Percentiles rank a stretch among this genome's conserved stretches.
Conservation (phyloP, 805 yeast genomes). For the Teunomyces atbi region DNA sequence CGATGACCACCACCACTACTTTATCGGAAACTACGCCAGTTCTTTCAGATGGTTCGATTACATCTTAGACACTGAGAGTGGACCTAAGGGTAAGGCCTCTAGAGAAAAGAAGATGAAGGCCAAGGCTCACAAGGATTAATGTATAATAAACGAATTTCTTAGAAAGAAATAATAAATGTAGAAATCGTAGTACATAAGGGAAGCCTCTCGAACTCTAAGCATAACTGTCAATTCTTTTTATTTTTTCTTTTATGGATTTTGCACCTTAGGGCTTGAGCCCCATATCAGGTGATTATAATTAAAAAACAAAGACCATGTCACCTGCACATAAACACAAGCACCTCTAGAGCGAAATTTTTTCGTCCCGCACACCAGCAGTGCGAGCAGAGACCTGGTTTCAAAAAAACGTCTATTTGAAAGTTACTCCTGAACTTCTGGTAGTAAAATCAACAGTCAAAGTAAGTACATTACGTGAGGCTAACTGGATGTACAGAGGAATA, state of each 20-base stretch:
- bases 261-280: conserved; percentile 7
- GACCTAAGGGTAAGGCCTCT: conserved; percentile 48
- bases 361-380: conserved; percentile 2
- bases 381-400: conserved; percentile 4
- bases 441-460: conserved; percentile 10
- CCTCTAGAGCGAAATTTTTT: conserved; percentile 1
- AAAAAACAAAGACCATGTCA: background rate
- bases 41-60: conserved; percentile 61
- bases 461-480: conserved; percentile 4
- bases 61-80: conserved; percentile 53
- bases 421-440: conserved; percentile 4
- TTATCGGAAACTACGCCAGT: conserved; percentile 58
- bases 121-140: conserved; percentile 29
- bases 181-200: no score
- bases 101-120: conserved; percentile 45
- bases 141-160: background rate
- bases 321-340: conserved; percentile 8
- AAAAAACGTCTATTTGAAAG: conserved; percentile 9
- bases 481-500: background rate
- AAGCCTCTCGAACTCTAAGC: no score
- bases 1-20: conserved; percentile 59
- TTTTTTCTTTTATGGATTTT: background rate
- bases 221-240: no score
- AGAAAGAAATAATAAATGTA: background rate
- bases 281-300: background rate